Evolutionary conservation across 176 grass and related monocot genomes (phyloP), one percentile per base, ranked within the genome.

Genomic region (Eragrostis nindensis): DNA sequence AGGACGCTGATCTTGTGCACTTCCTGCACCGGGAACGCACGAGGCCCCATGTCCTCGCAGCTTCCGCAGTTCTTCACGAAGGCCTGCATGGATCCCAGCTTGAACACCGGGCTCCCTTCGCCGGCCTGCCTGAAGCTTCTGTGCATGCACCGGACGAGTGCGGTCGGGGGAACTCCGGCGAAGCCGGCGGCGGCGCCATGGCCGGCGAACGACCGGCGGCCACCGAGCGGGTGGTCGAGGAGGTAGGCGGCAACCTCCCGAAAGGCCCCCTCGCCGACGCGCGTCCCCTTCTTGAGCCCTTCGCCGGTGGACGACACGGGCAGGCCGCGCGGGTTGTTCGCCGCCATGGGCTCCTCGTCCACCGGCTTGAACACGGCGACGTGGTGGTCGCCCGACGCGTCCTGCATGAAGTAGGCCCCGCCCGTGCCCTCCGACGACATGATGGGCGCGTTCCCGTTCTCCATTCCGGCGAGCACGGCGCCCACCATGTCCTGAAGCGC

Each of bases 1-100:
- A 94, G 83, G 12, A 91, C 86, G 48, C 86, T 83, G 22, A 94
- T 91, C 75, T 94, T 94, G 73, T 94, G 92, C 29, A 94, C 92
- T 55, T 94, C 89, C 19, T 87, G 82, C 0, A 89, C 86, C 29
- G 86, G 84, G 77, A 91, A 94, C 2, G 62, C 83, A 11, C 67
- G 24, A 38, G 89, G 92, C 0, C 92, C 89, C 86, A 94, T 87
- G 55, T 91, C 92, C 86, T 94, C 86, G 49, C 92, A 91, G 68
- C 84, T 89, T 2, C 89, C 84, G 24, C 70, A 29, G 71, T 91
- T 94, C 55, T 79, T 94, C 6, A 94, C 71, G 67, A 91, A 94
- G 13, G 79, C 88, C 80, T 94, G 92, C 84, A 94, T 70, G 22
- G 86, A 89, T 4, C 89, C 92, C 4, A 91, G 55, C 84, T 90